phyloP scores from a whole-genome alignment of 1,284 basidiomycete species.

The Apiotrichum veenhuisii region DNA sequence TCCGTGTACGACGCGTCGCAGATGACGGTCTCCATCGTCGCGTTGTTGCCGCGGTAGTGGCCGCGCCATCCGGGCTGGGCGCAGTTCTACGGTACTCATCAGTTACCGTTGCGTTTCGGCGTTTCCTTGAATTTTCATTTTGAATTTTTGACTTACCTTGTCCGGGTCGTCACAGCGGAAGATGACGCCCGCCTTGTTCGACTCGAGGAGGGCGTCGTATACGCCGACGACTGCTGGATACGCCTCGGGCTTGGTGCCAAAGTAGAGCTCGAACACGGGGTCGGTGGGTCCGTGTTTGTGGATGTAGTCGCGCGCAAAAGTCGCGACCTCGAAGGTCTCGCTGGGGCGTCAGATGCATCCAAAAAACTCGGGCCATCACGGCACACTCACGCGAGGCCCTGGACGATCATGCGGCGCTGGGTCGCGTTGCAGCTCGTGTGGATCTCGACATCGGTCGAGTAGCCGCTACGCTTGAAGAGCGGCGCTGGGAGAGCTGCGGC shows the following conservation, averaged over 20 bases:
- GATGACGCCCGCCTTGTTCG: constrained; percentile 42
- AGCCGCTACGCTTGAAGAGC: constrained; percentile 1
- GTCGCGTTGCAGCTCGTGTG: constrained; percentile 50
- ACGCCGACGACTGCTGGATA: constrained; percentile 42
- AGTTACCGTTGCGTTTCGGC: too few relatives aligned
- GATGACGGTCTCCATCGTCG: constrained; percentile 50
- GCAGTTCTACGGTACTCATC: constrained; percentile 38
- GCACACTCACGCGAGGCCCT: constrained; percentile 32
- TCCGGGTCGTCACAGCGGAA: constrained; percentile 51
- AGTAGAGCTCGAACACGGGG: constrained; percentile 46
- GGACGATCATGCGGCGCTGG: constrained; percentile 41
- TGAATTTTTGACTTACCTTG: constrained; percentile 31
- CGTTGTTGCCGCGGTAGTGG: constrained; percentile 52
- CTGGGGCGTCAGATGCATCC: constrained; percentile 19
- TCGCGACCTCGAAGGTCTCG: constrained; percentile 42
- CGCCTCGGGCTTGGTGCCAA: constrained; percentile 36
- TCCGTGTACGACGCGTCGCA: constrained; percentile 40
- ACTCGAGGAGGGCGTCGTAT: constrained; percentile 37
- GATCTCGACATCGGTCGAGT: constrained; percentile 39
- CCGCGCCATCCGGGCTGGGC: constrained; percentile 45
- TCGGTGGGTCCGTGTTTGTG: constrained; percentile 40
- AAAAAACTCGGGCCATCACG: neutral
- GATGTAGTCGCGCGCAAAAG: constrained; percentile 41
- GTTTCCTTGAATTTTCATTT: too few relatives aligned
- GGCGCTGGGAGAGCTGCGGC: neutral